Conservation (phyloP, 192 early-diverging fungal genomes). For the Ambispora gerdemannii region DNA sequence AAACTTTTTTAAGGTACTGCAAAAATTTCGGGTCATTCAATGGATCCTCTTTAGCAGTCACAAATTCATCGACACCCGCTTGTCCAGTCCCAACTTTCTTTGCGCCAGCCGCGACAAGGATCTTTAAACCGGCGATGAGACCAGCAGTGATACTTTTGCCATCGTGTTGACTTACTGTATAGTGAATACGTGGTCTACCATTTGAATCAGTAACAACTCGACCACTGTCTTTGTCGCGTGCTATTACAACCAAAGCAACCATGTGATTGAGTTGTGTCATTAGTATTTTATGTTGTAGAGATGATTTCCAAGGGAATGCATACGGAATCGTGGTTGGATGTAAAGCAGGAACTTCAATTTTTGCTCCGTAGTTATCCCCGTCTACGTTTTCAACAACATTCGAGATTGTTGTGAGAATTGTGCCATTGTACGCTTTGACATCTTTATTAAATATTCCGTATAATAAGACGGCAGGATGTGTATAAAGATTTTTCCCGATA, state of each 20-base stretch:
- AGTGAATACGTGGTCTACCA: slow-evolving; percentile 46
- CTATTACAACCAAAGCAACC: slow-evolving; percentile 50
- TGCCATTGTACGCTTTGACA: slow-evolving; percentile 49
- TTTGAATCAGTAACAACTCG: slow-evolving; percentile 43
- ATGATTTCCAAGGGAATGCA: slow-evolving; percentile 47
- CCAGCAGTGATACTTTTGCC: slow-evolving; percentile 44
- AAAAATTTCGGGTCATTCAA: slow-evolving; percentile 38
- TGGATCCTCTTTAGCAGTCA: slow-evolving; percentile 30
- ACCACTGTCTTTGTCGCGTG: slow-evolving; percentile 62
- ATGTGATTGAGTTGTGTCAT: slow-evolving; percentile 51
- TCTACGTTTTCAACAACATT: slow-evolving; percentile 50
- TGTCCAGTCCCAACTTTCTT: slow-evolving; percentile 54
- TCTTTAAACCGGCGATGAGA: slow-evolving; percentile 40
- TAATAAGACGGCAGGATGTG: slow-evolving; percentile 60
- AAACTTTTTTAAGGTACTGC: slow-evolving; percentile 31
- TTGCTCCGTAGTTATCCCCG: slow-evolving; percentile 62
- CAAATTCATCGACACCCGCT: slow-evolving; percentile 42
- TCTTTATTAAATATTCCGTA: slow-evolving; percentile 62
- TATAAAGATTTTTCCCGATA: slow-evolving; percentile 62
- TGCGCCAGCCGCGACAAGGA: slow-evolving; percentile 67
- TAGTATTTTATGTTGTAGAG: slow-evolving; percentile 49
- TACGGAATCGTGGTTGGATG: slow-evolving; percentile 51
- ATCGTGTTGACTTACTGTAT: slow-evolving; percentile 53
- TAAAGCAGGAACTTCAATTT: slow-evolving; percentile 58
- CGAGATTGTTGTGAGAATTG: slow-evolving; percentile 69